Percentiles rank a stretch among this genome's conserved stretches.
Conservation (phyloP, 2,329 filamentous ascomycete genomes). For the Sclerotinia borealis region DNA sequence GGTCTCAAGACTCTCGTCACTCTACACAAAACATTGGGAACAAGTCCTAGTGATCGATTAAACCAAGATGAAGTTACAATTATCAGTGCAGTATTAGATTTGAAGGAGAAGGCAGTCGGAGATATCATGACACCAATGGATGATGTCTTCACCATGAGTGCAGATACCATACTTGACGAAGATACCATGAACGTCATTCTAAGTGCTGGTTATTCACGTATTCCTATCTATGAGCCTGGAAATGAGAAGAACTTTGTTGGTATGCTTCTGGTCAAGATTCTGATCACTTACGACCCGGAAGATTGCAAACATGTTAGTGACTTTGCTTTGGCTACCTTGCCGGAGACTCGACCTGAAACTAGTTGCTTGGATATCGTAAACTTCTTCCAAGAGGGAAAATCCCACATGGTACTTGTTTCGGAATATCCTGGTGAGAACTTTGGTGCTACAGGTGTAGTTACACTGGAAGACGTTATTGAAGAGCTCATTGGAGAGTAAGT, state of each 20-base stretch:
- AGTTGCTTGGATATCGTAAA: slow-evolving; percentile 98
- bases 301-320: slow-evolving; percentile 81
- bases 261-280: slow-evolving; percentile 96
- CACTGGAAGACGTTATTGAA: slow-evolving; percentile 95
- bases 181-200: slow-evolving; percentile 91
- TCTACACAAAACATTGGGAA: slow-evolving; percentile 84
- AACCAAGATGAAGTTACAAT: slow-evolving; percentile 99
- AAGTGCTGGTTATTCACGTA: slow-evolving; percentile 89
- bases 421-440: slow-evolving; percentile 83
- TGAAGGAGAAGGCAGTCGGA: slow-evolving; percentile 93
- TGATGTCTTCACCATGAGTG: slow-evolving; percentile 95
- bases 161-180: slow-evolving; percentile 88
- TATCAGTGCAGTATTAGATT: slow-evolving; percentile 90
- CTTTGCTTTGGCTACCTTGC: slow-evolving; percentile 87
- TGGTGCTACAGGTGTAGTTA: slow-evolving; percentile 88
- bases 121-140: slow-evolving; percentile 98
- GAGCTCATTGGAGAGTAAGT: slow-evolving; percentile 95
- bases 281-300: slow-evolving; percentile 95
- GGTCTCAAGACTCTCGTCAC: slow-evolving; percentile 95
- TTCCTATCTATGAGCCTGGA: slow-evolving; percentile 85
- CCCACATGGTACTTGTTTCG: slow-evolving; percentile 95
- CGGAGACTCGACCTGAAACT: slow-evolving; percentile 90
- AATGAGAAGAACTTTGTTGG: slow-evolving; percentile 86
- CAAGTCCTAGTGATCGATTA: slow-evolving; percentile 74
- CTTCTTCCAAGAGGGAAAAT: slow-evolving; percentile 99